Evolutionary conservation across 2,329 filamentous ascomycete species (phyloP).

Genomic region (Nemania serpens): DNA sequence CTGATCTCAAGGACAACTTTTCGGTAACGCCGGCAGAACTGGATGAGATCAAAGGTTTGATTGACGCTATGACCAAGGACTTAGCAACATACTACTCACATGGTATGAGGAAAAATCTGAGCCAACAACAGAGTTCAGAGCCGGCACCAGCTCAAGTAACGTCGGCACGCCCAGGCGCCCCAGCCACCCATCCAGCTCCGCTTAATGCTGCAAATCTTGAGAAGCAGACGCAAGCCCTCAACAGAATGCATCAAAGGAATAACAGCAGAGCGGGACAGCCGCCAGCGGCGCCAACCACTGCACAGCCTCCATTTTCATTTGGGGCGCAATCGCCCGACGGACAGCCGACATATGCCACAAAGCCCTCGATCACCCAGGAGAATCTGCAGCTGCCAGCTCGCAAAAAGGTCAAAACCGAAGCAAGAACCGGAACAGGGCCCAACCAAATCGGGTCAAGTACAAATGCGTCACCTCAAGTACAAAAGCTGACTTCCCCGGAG

Average conservation of each 20-base stretch:
- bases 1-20: constrained; percentile 52
- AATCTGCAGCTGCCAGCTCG: constrained; percentile 60
- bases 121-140: constrained; percentile 36
- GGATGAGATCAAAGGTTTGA: constrained; percentile 52
- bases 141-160: constrained; percentile 34
- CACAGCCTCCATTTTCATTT: constrained; percentile 62
- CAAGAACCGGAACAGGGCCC: constrained; percentile 50
- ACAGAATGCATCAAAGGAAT: constrained; percentile 52
- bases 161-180: constrained; percentile 40
- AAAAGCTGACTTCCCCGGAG: constrained; percentile 55
- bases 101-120: constrained; percentile 39
- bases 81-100: constrained; percentile 36
- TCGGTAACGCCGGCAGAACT: constrained; percentile 58
- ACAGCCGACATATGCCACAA: constrained; percentile 59
- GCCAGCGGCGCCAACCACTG: constrained; percentile 61
- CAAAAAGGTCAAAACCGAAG: constrained; percentile 59
- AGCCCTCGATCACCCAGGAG: constrained; percentile 55
- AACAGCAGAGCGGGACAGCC: constrained; percentile 53
- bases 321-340: constrained; percentile 63
- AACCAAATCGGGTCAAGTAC: constrained; percentile 47
- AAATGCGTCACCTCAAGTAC: constrained; percentile 54
- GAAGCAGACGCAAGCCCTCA: constrained; percentile 56
- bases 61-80: constrained; percentile 59
- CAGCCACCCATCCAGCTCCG: constrained; percentile 43
- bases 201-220: constrained; percentile 56